Conservation (phyloP, 495 filamentous ascomycete genomes). For the Thermothielavioides terrestris region DNA sequence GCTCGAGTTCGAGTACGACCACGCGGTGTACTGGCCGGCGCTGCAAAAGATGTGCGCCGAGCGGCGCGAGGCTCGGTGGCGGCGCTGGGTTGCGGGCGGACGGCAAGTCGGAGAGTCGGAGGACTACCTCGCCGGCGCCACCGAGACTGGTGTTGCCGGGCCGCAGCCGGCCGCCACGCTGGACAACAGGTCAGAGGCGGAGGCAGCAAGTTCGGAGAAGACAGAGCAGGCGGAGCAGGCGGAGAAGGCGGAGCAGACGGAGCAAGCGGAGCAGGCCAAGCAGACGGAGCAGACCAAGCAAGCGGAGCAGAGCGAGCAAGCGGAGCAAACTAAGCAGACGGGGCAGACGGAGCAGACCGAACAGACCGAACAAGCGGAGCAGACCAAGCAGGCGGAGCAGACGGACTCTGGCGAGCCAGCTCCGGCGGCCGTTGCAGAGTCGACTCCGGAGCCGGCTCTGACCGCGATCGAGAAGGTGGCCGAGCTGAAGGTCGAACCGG, state of each 20-base stretch:
- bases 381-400: neutral
- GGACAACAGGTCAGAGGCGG: neutral
- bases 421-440: neutral
- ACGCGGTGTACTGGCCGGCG: constrained; percentile 81
- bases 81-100: constrained; percentile 71
- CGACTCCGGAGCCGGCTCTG: too few relatives aligned
- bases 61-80: constrained; percentile 46
- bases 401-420: too few relatives aligned
- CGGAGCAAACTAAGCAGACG: neutral
- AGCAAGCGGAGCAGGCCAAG: neutral
- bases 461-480: too few relatives aligned
- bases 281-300: neutral
- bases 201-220: neutral
- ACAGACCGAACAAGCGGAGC: neutral
- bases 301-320: neutral
- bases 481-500: constrained; percentile 1
- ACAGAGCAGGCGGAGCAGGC: neutral
- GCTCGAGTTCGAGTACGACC: constrained; percentile 78
- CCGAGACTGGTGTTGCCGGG: constrained; percentile 16
- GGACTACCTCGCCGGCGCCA: constrained; percentile 49
- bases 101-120: constrained; percentile 77
- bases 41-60: constrained; percentile 57
- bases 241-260: neutral
- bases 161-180: neutral
- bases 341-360: neutral